These are phyloP conservation scores for Rhytidiadelphus loreus DNA, from an alignment of 225 moss, liverwort and hornwort species.

Conservation along the genomic window DNA sequence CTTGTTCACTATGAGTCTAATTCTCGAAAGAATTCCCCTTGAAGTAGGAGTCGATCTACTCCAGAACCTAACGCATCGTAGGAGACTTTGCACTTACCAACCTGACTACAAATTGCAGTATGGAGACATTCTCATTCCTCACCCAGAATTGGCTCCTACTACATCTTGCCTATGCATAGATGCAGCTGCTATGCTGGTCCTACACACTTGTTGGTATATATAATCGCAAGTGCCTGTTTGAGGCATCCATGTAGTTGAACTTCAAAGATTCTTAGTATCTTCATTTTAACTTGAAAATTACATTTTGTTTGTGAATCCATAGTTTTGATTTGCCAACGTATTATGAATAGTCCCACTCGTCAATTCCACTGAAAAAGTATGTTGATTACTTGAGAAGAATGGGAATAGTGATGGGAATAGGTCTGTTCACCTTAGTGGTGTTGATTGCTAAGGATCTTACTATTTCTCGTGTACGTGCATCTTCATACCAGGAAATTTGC, in stretches of 20 bases:
- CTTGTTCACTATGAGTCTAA: background rate
- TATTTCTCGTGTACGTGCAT: background rate
- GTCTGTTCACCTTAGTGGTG: background rate
- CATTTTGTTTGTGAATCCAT: too few species aligned
- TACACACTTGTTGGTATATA: background rate
- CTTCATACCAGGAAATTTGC: background rate
- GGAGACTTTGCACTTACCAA: background rate
- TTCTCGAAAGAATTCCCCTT: background rate
- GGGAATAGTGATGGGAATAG: background rate
- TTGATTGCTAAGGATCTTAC: background rate
- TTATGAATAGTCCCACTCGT: background rate
- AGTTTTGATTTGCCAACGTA: background rate
- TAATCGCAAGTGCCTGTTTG: background rate
- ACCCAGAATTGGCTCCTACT: too few species aligned
- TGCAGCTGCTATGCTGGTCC: background rate
- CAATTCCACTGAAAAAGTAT: background rate
- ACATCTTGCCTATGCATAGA: background rate
- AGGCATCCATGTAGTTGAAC: background rate
- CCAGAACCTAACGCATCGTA: background rate
- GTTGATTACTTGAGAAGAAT: background rate
- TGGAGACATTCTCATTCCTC: background rate
- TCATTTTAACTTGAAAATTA: background rate
- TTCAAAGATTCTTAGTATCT: background rate
- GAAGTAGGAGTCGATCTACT: background rate
- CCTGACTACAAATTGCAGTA: background rate